Evolutionary conservation across 495 filamentous ascomycete species (phyloP).

Genomic region (Cercophora samala): DNA sequence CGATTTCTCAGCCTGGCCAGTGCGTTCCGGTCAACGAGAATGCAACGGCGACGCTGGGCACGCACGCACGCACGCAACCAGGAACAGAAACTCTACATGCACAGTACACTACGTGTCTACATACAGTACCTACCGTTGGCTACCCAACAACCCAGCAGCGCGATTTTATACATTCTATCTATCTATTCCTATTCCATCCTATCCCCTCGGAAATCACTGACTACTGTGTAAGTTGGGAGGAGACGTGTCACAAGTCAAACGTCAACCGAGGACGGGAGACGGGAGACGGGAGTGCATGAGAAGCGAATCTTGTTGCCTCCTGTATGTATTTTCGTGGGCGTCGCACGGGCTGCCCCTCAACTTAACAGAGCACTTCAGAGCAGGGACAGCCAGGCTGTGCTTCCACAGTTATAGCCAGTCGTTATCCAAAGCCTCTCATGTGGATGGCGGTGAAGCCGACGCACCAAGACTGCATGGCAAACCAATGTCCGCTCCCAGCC

Average conservation of each 20-base stretch:
- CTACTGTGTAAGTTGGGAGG: too few species aligned
- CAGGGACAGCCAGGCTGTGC: not conserved
- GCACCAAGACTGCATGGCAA: not conserved
- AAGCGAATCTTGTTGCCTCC: not conserved
- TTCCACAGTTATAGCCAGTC: not conserved
- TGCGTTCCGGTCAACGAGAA: slow-evolving; percentile 3
- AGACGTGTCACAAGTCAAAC: not conserved
- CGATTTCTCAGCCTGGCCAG: not conserved
- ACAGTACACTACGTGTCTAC: too few species aligned
- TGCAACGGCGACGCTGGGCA: not conserved
- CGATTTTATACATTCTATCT: not conserved
- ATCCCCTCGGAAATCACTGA: not conserved
- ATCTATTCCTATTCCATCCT: too few species aligned
- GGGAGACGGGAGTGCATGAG: slow-evolving; percentile 3
- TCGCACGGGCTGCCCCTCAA: not conserved
- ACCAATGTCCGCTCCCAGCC: not conserved
- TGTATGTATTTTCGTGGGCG: not conserved
- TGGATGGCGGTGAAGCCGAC: not conserved
- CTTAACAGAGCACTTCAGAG: not conserved
- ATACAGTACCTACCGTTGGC: too few species aligned
- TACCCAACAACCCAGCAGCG: not conserved
- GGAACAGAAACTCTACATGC: too few species aligned
- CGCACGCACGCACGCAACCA: not conserved
- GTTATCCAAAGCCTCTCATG: not conserved
- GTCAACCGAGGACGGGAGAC: too few species aligned